A percentile compares a stretch with the other conserved stretches of the same genome.
Conservation (phyloP, 768 basidiomycete genomes). For the Kwoniella sp. region DNA sequence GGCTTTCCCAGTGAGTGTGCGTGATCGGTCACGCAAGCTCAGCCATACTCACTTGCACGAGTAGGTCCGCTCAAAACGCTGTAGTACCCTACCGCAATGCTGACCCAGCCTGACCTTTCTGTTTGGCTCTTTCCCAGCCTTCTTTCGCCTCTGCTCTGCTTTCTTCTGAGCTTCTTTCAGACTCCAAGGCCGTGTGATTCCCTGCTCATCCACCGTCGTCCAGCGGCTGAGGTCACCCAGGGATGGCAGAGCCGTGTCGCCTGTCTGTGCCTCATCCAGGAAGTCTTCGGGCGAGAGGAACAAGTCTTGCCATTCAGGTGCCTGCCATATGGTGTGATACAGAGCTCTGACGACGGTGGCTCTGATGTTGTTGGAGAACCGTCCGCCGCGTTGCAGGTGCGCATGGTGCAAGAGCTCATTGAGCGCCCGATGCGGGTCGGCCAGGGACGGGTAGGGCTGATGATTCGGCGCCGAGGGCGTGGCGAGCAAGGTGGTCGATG, state of each 20-base stretch:
- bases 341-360: constrained; percentile 7
- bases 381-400: constrained; percentile 1
- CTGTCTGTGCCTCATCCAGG: background rate
- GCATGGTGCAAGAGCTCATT: constrained; percentile 3
- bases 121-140: constrained; percentile 4
- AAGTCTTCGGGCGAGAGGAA: constrained; percentile 11
- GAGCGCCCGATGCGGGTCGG: constrained; percentile 5
- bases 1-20: no score
- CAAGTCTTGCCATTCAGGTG: constrained; percentile 11
- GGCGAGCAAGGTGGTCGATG: background rate
- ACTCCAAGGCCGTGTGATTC: no score
- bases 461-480: background rate
- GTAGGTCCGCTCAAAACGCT: constrained; percentile 39
- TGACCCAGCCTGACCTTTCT: constrained; percentile 18
- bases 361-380: constrained; percentile 7
- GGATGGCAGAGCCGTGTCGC: no score
- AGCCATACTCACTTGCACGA: constrained; percentile 43
- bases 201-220: constrained; percentile 1
- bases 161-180: constrained; percentile 8
- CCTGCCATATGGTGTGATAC: constrained; percentile 16
- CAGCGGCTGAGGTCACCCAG: constrained; percentile 6
- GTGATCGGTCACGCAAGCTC: no score
- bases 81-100: constrained; percentile 39
- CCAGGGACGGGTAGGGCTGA: background rate
- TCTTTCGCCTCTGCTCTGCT: constrained; percentile 3